Percentiles rank a stretch among this genome's conserved stretches.
phyloP scores from a whole-genome alignment of 2,329 filamentous ascomycete species.

The Hypoxylon sp. region DNA sequence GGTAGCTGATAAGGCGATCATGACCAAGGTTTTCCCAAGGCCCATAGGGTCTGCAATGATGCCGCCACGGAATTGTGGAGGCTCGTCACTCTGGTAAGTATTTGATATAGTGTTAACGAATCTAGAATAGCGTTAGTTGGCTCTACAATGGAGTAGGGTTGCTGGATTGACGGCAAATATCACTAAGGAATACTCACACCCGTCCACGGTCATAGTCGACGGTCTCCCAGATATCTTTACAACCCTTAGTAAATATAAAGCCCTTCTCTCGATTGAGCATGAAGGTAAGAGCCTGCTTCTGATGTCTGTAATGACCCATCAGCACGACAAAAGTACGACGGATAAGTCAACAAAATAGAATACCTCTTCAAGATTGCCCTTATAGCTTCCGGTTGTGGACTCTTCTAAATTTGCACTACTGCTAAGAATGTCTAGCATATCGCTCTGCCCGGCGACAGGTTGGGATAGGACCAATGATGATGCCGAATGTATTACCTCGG shows the following conservation, averaged over 20 bases:
- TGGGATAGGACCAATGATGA: not conserved
- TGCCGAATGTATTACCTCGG: not conserved
- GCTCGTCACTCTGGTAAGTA: not conserved
- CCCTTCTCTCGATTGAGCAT: constrained; percentile 3
- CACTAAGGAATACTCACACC: not conserved
- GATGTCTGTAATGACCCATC: not conserved
- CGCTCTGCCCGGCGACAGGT: not conserved
- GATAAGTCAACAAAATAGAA: not conserved
- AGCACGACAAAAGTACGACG: not conserved
- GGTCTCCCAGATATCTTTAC: constrained; percentile 9
- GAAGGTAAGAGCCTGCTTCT: constrained; percentile 16
- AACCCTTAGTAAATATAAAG: not conserved
- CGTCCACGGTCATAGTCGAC: not conserved
- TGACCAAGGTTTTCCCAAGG: constrained; percentile 7
- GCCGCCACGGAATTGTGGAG: constrained; percentile 6
- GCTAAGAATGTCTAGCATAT: not conserved
- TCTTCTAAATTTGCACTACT: not conserved
- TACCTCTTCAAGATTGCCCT: not conserved
- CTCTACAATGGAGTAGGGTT: not conserved
- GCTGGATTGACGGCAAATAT: not conserved
- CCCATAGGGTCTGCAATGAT: constrained; percentile 14
- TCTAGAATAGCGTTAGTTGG: not conserved
- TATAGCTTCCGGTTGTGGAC: not conserved
- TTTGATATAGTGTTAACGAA: not conserved
- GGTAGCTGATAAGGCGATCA: constrained; percentile 10